Evolutionary conservation across 768 basidiomycete genomes (phyloP), one percentile per base, ranked within the genome.

Genomic region (Cystofilobasidium bisporidii): DNA sequence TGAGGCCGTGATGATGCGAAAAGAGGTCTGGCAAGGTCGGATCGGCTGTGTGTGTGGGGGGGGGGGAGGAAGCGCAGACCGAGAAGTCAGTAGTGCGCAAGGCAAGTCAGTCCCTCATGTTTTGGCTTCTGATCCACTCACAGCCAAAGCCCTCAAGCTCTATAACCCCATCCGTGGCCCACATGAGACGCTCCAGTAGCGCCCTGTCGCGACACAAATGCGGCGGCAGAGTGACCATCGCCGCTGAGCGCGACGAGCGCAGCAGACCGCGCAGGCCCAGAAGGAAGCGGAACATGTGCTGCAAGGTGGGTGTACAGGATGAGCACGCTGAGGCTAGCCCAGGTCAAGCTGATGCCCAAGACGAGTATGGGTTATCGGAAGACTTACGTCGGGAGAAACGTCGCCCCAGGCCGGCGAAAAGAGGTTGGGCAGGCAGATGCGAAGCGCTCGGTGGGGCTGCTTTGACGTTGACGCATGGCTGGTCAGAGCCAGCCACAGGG

Each of bases 1-100:
- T 80, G 61, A 94, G 79, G 15, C 96, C 96, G 75, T 94, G 88
- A 74, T 92, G 86, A 14, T 85, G 82, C 38, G 91, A 87, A 77
- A 93, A 97, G 58, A 84, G 79, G 2, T 82, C 77, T 11, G 83
- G 79, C 28, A 96, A 80, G 18, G 85, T 82, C n/a, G 90, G 88
- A 73, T 94, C 84, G 32, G 82, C 91, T 92, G 75, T 15, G 22
- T 17, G 55, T 6, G 56, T 6, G 17, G 17, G 64, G 50, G 43
- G 18, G 45, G 40, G 47, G 5, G n/a, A n/a, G n/a, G n/a, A n/a
- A n/a, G n/a, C n/a, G n/a, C n/a, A n/a, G n/a, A n/a, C n/a, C n/a
- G n/a, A n/a, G n/a, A n/a, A n/a, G n/a, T n/a, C n/a, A n/a, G n/a
- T n/a, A n/a, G n/a, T n/a, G n/a, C n/a, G n/a, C n/a, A n/a, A n/a